These are phyloP conservation scores for Adansonia madagascariensis DNA, from an alignment of 441 rosid species.

Conservation along the genomic window DNA sequence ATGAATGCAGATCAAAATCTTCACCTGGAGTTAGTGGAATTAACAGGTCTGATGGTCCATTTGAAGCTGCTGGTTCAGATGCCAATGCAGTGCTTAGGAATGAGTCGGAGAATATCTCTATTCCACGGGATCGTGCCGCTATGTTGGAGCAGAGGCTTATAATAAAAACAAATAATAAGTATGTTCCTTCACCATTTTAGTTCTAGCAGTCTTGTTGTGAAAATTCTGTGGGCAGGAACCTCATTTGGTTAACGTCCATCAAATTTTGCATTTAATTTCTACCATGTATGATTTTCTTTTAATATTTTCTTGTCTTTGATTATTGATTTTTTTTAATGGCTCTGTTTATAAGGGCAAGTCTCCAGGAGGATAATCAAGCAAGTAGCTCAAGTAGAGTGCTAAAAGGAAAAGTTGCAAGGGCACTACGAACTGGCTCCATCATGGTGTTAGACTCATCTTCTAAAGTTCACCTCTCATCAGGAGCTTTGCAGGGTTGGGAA, in stretches of 20 bases:
- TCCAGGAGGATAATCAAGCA: too few species aligned
- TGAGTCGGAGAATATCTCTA: slow-evolving; percentile 59
- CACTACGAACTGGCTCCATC: too few species aligned
- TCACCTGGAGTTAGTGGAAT: slow-evolving; percentile 58
- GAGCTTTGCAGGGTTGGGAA: too few species aligned
- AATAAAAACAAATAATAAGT: slow-evolving; percentile 61
- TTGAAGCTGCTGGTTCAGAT: slow-evolving; percentile 62
- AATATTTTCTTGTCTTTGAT: too few species aligned
- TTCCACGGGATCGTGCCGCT: slow-evolving; percentile 57
- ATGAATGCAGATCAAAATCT: slow-evolving; percentile 63
- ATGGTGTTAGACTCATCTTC: too few species aligned
- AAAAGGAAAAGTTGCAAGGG: too few species aligned
- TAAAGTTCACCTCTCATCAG: too few species aligned
- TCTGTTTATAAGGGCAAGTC: too few species aligned
- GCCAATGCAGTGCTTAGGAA: slow-evolving; percentile 50
- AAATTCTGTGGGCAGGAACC: slow-evolving; percentile 17
- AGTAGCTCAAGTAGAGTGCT: too few species aligned
- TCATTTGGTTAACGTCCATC: not conserved
- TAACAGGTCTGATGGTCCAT: slow-evolving; percentile 61
- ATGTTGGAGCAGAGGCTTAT: slow-evolving; percentile 56
- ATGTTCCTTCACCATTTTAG: slow-evolving; percentile 35
- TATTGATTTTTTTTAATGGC: too few species aligned
- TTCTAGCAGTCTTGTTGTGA: slow-evolving; percentile 16
- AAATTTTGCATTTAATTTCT: slow-evolving; percentile 13
- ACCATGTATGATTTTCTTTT: not conserved